phyloP scores from a whole-genome alignment of 257 asterid genomes.

The Plantago ovata region DNA sequence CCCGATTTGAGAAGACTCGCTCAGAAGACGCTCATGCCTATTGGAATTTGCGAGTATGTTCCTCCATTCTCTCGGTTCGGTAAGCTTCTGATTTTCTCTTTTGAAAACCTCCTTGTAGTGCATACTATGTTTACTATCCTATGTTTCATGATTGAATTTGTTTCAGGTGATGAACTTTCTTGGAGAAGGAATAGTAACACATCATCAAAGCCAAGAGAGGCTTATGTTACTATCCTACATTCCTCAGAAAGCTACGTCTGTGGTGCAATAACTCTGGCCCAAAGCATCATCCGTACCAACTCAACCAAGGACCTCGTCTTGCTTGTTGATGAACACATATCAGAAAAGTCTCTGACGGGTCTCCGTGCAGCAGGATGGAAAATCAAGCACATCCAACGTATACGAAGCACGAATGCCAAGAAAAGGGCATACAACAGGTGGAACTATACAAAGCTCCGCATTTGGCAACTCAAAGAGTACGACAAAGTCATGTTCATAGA shows the following conservation, averaged over 20 bases:
- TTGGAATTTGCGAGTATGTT: constrained; percentile 66
- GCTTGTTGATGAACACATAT: constrained; percentile 53
- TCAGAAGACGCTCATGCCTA: constrained; percentile 52
- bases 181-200: constrained; percentile 10
- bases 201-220: constrained; percentile 33
- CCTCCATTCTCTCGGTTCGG: constrained; percentile 33
- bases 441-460: constrained; percentile 82
- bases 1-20: constrained; percentile 51
- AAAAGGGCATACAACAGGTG: constrained; percentile 59
- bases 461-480: constrained; percentile 71
- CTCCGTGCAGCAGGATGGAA: constrained; percentile 68
- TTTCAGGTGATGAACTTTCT: constrained; percentile 34
- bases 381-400: constrained; percentile 39
- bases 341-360: constrained; percentile 36
- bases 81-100: constrained; percentile 14
- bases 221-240: constrained; percentile 69
- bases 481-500: constrained; percentile 64
- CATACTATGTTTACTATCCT: no score
- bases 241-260: constrained; percentile 75
- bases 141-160: neutral
- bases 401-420: constrained; percentile 53
- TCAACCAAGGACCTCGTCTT: constrained; percentile 68
- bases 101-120: neutral
- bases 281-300: constrained; percentile 58
- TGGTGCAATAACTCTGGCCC: constrained; percentile 76